Base-by-base conservation (phyloP, 768 basidiomycete species). In the Auriscalpium vulgare region DNA sequence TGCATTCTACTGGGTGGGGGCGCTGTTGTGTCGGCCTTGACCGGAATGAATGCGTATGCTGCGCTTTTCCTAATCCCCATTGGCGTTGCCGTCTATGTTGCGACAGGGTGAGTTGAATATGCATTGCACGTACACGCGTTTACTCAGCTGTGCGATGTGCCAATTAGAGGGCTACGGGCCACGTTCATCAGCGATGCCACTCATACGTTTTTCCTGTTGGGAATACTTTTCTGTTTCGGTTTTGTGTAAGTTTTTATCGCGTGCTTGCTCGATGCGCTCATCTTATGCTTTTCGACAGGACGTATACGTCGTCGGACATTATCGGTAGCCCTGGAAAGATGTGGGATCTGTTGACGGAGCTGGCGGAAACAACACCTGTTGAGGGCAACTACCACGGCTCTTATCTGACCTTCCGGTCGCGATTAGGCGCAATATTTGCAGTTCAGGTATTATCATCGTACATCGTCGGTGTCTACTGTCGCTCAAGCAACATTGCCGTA, bases 51-150 rank as follows among this genome's bases (percentile, higher is more conserved):
- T 51, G 63, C 69, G 23, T 69, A 70, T 55, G 74, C 74, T 1
- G 71, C 73, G 10, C 65, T 68, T 38, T 71, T 74, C 63, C 65
- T 77, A 11, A 68, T 75, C n/a, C 75, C 75, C 1, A 57, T 75
- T 8, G 72, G 71, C 9, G 73, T 75, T 21, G 68, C 67, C 21
- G 64, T 71, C 29, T 75, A 76, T 57, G 72, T 72, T 51, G 50
- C 50, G 14, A 51, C 50, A 35, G 50, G 50, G 50, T 51, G 14
- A 29, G 50, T 38, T 4, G 10, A 16, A 11, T 35, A 23, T 29
- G 29, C 29, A 5, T 29, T 5, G 7, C 29, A 29, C 29, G 29
- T 5, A 29, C 29, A 29, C 29, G 29, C 29, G 29, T 29, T 29
- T 4, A 29, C 29, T 29, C 29, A 29, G 29, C 29, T 29, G 29